Conservation (phyloP, 2,329 filamentous ascomycete species). For the Onygenales sp. region DNA sequence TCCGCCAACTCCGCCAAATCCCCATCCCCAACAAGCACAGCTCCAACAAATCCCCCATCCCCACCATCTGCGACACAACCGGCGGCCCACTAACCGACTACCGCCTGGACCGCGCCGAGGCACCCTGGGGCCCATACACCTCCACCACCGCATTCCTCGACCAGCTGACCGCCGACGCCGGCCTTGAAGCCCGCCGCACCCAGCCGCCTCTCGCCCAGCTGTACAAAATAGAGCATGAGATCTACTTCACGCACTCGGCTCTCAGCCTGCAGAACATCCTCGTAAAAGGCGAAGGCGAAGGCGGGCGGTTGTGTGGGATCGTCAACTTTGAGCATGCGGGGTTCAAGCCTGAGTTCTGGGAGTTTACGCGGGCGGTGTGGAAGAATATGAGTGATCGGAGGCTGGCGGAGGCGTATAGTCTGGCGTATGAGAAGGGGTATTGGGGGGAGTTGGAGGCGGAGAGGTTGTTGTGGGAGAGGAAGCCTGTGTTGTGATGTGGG, state of each 20-base stretch:
- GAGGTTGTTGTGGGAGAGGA: neutral
- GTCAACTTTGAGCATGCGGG: conserved; percentile 9
- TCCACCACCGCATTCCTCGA: conserved; percentile 5
- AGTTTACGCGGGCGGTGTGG: conserved; percentile 8
- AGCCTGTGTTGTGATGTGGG: neutral
- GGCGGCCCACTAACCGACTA: conserved; percentile 8
- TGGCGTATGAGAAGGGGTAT: conserved; percentile 8
- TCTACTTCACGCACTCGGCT: conserved; percentile 9
- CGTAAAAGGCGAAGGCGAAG: neutral
- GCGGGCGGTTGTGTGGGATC: conserved; percentile 5
- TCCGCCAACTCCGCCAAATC: conserved; percentile 7
- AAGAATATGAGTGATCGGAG: neutral
- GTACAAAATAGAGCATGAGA: conserved; percentile 6
- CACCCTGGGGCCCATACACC: conserved; percentile 4
- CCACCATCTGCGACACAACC: conserved; percentile 4
- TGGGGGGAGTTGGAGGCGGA: conserved; percentile 6
- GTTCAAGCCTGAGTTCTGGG: conserved; percentile 10
- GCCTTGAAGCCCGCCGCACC: neutral
- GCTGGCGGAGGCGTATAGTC: neutral
- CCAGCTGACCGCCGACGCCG: neutral
- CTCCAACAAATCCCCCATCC: too few species aligned
- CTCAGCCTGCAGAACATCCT: conserved; percentile 7
- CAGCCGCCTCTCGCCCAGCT: conserved; percentile 1
- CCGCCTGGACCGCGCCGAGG: neutral
- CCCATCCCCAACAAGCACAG: neutral